A percentile compares a stretch with the other conserved stretches of the same genome.
These are phyloP conservation scores for Cucumis sativus DNA, from an alignment of 306 rosid species.

Conservation along the genomic window Cucumber_9930_V3 NC_026658.2:1343001-1343500, in stretches of 20 bases:
- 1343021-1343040: neutral
- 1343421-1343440: neutral
- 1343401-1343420: neutral
- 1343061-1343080: neutral
- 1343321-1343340: too few species aligned
- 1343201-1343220: neutral
- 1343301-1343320: neutral
- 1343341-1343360: neutral
- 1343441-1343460: neutral
- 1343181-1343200: neutral
- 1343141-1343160: neutral
- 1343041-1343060: neutral
- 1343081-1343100: neutral
- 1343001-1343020: neutral
- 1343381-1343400: neutral
- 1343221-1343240: neutral
- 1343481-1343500: neutral
- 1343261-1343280: neutral
- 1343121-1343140: neutral
- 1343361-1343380: neutral
- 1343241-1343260: neutral
- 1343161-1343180: neutral
- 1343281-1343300: neutral
- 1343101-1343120: neutral
- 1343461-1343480: neutral